Evolutionary conservation across 345 rosid species (phyloP), one percentile per base, ranked within the genome.

Genomic region (Ceriops tagal): DNA sequence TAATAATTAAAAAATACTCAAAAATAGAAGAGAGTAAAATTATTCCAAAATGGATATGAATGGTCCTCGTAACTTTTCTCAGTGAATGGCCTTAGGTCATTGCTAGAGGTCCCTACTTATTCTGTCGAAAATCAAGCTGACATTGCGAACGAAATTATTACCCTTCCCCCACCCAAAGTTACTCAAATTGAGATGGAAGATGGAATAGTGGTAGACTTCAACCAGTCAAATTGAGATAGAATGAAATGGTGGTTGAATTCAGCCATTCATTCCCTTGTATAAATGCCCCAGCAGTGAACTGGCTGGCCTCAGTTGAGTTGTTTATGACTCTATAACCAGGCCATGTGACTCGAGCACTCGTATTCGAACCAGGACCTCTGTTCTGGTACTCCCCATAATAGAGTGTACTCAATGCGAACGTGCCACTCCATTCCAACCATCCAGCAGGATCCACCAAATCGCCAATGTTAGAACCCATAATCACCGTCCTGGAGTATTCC

Each of bases 351-450:
- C 98, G 77, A 2, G 67, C 77, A 2, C 82, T 84, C 11, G 90
- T 84, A 55, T 83, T 84, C 11, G 96, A 77, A 11, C 98, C 96
- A 0, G 86, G 76, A 0, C 98, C 96, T 26, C 78, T 62, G 66
- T 92, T 92, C 85, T 61, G 70, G 35, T 92, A 87, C 84, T 92
- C 96, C 59, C 95, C 89, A 24, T 87, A 92, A 64, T 86, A 88
- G 6, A 92, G 81, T 0, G 88, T 89, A 34, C 62, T 74, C 73
- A 90, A 71, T 0, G 85, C 92, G 77, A 83, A 86, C 0, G 70
- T 28, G 0, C 71, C 78, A 11, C 83, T 46, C 96, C 96, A 88
- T 69, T 88, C 96, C 59, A 89, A 64, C 92, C 91, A 92, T 62
- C 98, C 96, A 0, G 82, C 90, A 0, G 96, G 90, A 35, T 86